phyloP scores from a whole-genome alignment of 495 filamentous ascomycete genomes.

The Aspergillus egyptiacus region DNA sequence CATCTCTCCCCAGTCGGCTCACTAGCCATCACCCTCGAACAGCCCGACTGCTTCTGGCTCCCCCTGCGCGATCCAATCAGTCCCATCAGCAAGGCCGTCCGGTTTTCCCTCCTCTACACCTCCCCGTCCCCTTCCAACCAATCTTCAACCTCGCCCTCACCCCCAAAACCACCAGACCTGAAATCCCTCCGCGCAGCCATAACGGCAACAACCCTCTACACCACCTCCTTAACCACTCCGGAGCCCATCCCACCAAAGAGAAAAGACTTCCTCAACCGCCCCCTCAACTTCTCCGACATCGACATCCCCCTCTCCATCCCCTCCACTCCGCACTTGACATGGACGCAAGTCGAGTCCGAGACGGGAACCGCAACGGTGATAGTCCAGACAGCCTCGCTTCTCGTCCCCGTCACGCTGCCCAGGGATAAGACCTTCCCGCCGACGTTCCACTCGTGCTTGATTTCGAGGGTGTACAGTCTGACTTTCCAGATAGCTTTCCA shows the following conservation, averaged over 20 bases:
- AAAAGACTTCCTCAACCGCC: constrained; percentile 9
- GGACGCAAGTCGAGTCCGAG: constrained; percentile 1
- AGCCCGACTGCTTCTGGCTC: constrained; percentile 57
- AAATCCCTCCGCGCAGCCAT: constrained; percentile 11
- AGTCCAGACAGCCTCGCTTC: constrained; percentile 50
- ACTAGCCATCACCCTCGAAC: constrained; percentile 54
- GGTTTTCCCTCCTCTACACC: constrained; percentile 8
- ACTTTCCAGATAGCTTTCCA: constrained; percentile 33
- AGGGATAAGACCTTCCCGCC: constrained; percentile 50
- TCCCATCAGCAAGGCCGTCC: constrained; percentile 10
- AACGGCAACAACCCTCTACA: constrained; percentile 14
- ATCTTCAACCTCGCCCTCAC: not conserved
- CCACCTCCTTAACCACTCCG: not conserved
- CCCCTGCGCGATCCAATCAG: constrained; percentile 22
- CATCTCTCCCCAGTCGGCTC: constrained; percentile 51
- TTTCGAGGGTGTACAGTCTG: constrained; percentile 61
- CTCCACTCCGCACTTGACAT: constrained; percentile 8
- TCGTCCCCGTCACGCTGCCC: constrained; percentile 60
- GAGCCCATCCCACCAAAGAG: constrained; percentile 9
- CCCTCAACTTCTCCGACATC: constrained; percentile 9
- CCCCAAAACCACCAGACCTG: constrained; percentile 8
- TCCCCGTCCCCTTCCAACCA: not conserved
- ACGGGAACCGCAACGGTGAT: not conserved
- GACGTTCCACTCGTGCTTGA: constrained; percentile 70
- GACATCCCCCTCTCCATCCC: constrained; percentile 1